Evolutionary conservation across 140 eudicot genomes (phyloP).

Genomic region (Stevia rebaudiana): DNA sequence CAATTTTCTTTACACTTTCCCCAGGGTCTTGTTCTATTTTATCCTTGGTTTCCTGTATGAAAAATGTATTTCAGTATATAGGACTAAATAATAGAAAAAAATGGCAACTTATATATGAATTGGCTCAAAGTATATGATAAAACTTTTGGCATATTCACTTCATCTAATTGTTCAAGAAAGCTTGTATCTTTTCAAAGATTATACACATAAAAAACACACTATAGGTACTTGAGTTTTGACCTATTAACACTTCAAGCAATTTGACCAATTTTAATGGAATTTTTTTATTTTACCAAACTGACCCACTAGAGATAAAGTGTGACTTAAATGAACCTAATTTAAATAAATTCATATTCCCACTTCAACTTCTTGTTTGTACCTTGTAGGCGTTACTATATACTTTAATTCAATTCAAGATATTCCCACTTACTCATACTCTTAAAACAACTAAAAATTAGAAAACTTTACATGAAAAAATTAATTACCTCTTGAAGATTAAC

Average conservation of each 20-base stretch:
- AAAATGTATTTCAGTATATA: not conserved
- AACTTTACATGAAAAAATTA: no score
- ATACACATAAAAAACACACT: not conserved
- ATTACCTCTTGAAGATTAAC: conserved; percentile 18
- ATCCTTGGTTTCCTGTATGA: conserved; percentile 17
- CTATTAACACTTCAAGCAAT: not conserved
- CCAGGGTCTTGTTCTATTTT: not conserved
- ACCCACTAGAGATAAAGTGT: not conserved
- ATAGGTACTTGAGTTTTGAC: not conserved
- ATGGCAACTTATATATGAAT: conserved; percentile 1
- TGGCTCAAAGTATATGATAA: conserved; percentile 3
- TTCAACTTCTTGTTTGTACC: not conserved
- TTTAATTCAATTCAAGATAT: not conserved
- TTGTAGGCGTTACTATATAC: not conserved
- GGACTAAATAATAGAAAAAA: not conserved
- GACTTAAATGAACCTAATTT: not conserved
- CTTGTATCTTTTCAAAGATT: not conserved
- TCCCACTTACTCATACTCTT: no score
- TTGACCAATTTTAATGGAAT: not conserved
- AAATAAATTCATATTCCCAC: not conserved
- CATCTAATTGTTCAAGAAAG: not conserved
- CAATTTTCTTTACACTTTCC: conserved; percentile 8
- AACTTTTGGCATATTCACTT: not conserved
- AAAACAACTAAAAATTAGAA: no score
- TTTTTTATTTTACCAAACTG: not conserved